These are phyloP conservation scores for Suhomyces terraborum DNA, from an alignment of 1,139 yeast species.

Conservation along the genomic window DNA sequence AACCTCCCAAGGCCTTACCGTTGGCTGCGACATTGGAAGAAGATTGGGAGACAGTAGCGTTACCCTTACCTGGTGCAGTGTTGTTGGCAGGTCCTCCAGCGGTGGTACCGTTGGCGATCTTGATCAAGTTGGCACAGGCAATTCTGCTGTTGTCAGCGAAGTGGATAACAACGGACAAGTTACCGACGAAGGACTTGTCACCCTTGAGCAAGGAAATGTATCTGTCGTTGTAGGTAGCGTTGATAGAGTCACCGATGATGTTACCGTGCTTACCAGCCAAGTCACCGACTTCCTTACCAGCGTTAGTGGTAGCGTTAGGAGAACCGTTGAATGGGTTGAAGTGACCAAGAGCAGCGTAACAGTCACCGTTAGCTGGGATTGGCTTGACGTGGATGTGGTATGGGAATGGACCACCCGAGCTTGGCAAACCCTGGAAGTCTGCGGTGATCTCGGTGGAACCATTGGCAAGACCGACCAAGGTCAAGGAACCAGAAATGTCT, in stretches of 20 bases:
- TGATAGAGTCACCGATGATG: conserved; percentile 28
- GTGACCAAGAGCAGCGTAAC: conserved; percentile 41
- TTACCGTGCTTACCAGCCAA: conserved; percentile 46
- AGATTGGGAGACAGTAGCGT: conserved; percentile 4
- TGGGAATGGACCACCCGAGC: conserved; percentile 42
- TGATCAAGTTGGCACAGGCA: conserved; percentile 43
- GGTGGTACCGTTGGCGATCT: conserved; percentile 16
- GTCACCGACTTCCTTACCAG: conserved; percentile 41
- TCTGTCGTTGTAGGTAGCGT: conserved; percentile 34
- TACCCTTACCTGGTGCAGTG: too few relatives aligned
- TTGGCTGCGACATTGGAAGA: conserved; percentile 14
- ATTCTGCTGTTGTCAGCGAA: conserved; percentile 35
- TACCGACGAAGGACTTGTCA: conserved; percentile 39
- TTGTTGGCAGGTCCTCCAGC: not conserved
- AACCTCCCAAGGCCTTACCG: conserved; percentile 19
- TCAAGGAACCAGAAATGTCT: conserved; percentile 32
- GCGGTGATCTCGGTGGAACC: conserved; percentile 39
- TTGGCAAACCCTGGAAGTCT: conserved; percentile 37
- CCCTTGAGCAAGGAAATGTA: conserved; percentile 42
- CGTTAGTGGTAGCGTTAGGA: conserved; percentile 26
- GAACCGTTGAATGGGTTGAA: conserved; percentile 45
- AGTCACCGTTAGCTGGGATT: conserved; percentile 43
- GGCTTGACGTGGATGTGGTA: conserved; percentile 44
- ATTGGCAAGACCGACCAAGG: conserved; percentile 32
- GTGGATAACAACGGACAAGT: conserved; percentile 43